These are phyloP conservation scores for Vitrella brassicaformis DNA, from an alignment of 73 alveolate species.

Conservation along the genomic window DNA sequence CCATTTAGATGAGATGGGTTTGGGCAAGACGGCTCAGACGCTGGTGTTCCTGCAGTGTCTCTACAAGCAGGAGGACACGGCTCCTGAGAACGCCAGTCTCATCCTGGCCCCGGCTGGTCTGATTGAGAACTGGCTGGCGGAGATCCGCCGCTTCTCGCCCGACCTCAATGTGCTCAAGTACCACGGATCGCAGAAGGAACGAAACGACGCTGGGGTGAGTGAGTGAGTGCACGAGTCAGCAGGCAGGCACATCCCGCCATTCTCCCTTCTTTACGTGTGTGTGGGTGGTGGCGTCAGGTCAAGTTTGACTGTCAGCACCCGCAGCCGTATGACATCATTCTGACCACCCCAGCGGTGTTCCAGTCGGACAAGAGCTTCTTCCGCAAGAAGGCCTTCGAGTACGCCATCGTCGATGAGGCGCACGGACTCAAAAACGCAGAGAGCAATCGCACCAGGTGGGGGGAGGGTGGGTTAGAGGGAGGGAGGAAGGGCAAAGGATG, in stretches of 20 bases:
- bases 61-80: background rate
- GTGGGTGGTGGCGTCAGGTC: too few relatives aligned
- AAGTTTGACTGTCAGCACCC: too few relatives aligned
- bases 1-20: constrained; percentile 42
- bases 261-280: too few relatives aligned
- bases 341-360: too few relatives aligned
- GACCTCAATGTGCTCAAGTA: background rate
- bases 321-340: too few relatives aligned
- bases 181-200: background rate
- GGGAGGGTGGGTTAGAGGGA: too few relatives aligned
- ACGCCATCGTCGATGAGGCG: background rate
- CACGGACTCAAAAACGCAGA: constrained; percentile 26
- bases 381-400: background rate
- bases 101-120: background rate
- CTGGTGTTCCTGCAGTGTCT: background rate
- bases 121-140: background rate
- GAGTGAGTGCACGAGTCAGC: background rate
- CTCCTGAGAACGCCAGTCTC: background rate
- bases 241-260: too few relatives aligned
- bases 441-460: too few relatives aligned
- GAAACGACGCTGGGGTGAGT: background rate
- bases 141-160: background rate
- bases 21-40: constrained; percentile 24
- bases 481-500: too few relatives aligned
- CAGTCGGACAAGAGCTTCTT: background rate